Base-by-base conservation (phyloP, 148 eudicot genomes). In the Fagopyrum esculentum region DNA sequence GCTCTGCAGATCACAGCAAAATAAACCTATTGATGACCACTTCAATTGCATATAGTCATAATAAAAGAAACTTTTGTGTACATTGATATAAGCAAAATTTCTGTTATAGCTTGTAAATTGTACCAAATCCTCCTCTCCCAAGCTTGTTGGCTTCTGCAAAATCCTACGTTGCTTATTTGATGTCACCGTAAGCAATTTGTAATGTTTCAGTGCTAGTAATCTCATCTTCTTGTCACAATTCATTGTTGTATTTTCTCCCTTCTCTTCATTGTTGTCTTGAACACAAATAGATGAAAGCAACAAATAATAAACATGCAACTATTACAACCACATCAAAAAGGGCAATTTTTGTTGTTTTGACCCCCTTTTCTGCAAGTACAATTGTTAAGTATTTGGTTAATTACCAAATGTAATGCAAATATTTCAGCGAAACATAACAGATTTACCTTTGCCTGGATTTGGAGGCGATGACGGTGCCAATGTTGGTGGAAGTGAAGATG, bases 1-100 rank as follows among this genome's bases (percentile, higher is more conserved):
- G 4, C 91, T 88, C 89, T 87, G 77, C 40, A 22, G 0, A 8
- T 50, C 7, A 22, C 35, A 57, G 13, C 50, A 29, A 11, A 6
- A 15, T 3, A 60, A 56, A 45, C n/a, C 45, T 40, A 5, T 66
- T 13, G 6, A 66, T 66, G 17, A 66, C 19, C 11, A 2, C 43
- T 66, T 40, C 35, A 35, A 30, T 22, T 59, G 0, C 35, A 59
- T 57, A 57, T n/a, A 9, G 29, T n/a, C 63, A 17, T n/a, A n/a
- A 19, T 57, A 57, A 26, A 17, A 4, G 29, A 56, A n/a, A 17
- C 0, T 9, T 2, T 13, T 52, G 4, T 13, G n/a, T 52, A 12
- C 57, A 52, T 13, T 8, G 5, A 35, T 35, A 35, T 35, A 35
- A 35, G 40, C 11, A 8, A 12, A 6, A 11, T 45, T 35, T 64